Conservation (phyloP, 257 asterid genomes). For the Solanum commersonii region DNA sequence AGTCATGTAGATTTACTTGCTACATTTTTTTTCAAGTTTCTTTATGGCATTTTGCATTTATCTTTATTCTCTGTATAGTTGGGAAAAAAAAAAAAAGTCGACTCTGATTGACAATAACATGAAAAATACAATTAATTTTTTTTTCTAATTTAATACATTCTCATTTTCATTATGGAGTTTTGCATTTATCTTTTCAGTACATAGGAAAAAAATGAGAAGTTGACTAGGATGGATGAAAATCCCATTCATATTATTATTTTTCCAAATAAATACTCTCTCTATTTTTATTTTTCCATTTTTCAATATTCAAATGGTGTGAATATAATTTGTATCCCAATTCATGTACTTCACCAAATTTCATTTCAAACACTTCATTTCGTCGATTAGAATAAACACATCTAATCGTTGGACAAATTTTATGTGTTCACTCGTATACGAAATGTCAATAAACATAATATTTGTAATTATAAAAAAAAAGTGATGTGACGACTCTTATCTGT, state of each 20-base stretch:
- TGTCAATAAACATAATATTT: too few relatives aligned
- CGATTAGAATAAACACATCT: not conserved
- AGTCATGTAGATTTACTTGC: constrained; percentile 12
- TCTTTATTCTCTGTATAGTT: not conserved
- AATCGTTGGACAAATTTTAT: not conserved
- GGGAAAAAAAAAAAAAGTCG: not conserved
- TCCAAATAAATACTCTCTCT: not conserved
- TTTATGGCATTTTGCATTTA: not conserved
- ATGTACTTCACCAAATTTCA: not conserved
- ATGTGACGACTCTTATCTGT: too few relatives aligned
- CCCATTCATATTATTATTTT: not conserved
- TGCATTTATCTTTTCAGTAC: not conserved
- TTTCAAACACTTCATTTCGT: too few relatives aligned
- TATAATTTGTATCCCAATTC: not conserved
- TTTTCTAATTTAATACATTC: not conserved
- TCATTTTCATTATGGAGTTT: not conserved
- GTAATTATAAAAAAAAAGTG: too few relatives aligned
- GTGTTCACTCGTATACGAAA: too few relatives aligned
- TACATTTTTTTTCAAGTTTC: constrained; percentile 18
- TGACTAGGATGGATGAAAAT: not conserved
- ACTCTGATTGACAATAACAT: not conserved
- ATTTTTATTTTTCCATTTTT: not conserved
- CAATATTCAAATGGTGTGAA: not conserved
- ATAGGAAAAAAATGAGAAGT: too few relatives aligned
- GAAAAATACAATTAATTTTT: not conserved